A percentile compares a stretch with the other conserved stretches of the same genome.
These are phyloP conservation scores for Annulohypoxylon bovei DNA, from an alignment of 495 filamentous ascomycete species.

Conservation along the genomic window DNA sequence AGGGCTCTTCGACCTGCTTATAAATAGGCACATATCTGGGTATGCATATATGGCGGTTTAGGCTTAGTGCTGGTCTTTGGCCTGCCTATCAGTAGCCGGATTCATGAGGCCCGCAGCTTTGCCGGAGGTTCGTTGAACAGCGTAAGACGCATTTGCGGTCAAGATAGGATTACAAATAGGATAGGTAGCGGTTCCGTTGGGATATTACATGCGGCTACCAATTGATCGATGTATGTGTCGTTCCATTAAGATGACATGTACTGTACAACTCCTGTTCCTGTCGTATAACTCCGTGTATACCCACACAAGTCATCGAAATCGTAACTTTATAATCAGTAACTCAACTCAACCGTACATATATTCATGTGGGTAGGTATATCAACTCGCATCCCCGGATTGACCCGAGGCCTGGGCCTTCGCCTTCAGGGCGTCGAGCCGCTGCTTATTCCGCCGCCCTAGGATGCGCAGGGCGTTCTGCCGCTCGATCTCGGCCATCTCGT, in stretches of 20 bases:
- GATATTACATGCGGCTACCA: not conserved
- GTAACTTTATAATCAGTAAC: not conserved
- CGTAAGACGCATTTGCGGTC: not conserved
- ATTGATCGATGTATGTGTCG: not conserved
- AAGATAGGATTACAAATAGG: not conserved
- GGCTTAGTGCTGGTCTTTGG: not conserved
- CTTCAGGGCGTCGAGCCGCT: constrained; percentile 65
- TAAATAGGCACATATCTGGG: constrained; percentile 14
- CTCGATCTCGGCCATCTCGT: constrained; percentile 71
- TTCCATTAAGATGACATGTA: not conserved
- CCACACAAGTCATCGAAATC: not conserved
- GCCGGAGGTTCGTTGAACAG: not conserved
- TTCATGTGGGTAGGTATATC: not conserved
- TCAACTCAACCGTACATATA: not conserved
- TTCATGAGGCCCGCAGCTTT: not conserved
- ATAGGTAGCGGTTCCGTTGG: not conserved
- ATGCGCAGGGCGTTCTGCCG: constrained; percentile 68
- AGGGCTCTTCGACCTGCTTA: not conserved
- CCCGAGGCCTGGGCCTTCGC: constrained; percentile 37
- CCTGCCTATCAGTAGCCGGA: not conserved
- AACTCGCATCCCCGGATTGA: not conserved
- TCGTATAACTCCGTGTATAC: not conserved
- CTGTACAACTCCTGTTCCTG: not conserved
- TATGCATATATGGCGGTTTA: not conserved
- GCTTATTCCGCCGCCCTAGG: constrained; percentile 70